Evolutionary conservation across 768 basidiomycete species (phyloP), one percentile per base, ranked within the genome.

Genomic region (Amylocystis lapponica): DNA sequence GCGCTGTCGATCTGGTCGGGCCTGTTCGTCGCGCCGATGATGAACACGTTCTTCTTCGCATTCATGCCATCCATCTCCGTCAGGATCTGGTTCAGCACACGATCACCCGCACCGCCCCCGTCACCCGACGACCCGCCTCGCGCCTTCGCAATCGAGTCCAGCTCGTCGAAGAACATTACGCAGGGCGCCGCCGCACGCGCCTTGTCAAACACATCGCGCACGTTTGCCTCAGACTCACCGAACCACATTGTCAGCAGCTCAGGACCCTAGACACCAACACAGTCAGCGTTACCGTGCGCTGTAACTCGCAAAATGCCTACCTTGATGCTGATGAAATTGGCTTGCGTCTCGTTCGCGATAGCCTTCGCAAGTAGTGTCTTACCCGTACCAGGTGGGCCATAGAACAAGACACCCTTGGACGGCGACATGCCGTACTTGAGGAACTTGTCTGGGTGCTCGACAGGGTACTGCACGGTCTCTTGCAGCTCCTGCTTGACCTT

Each of bases 391-490:
- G 96, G 96, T 62, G 96, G 96, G 34, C 96, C 96, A 65, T 98
- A 99, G 80, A 99, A 99, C 58, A 99, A 68, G 35, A 99, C 96
- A 81, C 96, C 96, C 74, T 98, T 98, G 26, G 92, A 95, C 4
- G 96, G 95, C 21, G 91, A 92, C 96, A 99, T 98, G 54, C 96
- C 96, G 59, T 99, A 99, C 74, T 99, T 99, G 85, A 99, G 76
- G 92, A 98, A 99, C 74, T 99, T 99, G 65, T 99, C 96, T 48
- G 96, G 96, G 63, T 98, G 96, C 67, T 99, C 96, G 66, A 98
- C 96, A 40, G 96, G 96, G 74, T 99, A 99, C 63, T 98, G 95
- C 1, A 99, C 95, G 10, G 96, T 99, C 71, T 99, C 96, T 64
- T 99, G 96, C 41, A 99, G 75, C 69, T 99, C 96, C 69, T 79